Conservation (phyloP, 2,329 filamentous ascomycete species). For the Phaeoacremonium minimum region DNA sequence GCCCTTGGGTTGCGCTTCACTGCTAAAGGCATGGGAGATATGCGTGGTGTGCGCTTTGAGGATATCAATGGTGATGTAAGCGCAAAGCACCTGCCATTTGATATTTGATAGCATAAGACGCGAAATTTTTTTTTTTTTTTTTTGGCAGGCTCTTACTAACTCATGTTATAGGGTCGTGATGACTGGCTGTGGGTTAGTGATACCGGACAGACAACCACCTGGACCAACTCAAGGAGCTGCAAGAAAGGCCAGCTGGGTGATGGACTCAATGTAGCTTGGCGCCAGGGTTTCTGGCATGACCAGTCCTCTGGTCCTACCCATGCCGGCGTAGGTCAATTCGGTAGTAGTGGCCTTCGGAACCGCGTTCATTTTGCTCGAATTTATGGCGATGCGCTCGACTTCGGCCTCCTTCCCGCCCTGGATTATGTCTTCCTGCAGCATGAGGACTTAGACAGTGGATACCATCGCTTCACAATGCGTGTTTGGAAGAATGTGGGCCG, state of each 20-base stretch:
- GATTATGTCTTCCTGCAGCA: no score
- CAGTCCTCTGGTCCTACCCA: conserved; percentile 9
- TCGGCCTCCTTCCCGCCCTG: no score
- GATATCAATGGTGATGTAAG: neutral
- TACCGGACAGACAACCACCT: conserved; percentile 7
- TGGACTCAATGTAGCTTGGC: conserved; percentile 16
- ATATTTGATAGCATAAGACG: no score
- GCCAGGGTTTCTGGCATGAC: conserved; percentile 10
- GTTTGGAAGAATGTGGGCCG: neutral
- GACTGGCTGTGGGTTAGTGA: neutral
- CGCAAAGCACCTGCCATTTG: no score
- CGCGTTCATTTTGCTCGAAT: no score
- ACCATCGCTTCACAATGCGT: no score
- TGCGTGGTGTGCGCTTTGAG: conserved; percentile 8
- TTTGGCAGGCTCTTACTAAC: neutral
- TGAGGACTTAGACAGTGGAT: no score
- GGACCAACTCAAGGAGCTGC: conserved; percentile 17
- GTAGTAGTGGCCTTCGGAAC: no score
- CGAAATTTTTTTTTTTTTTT: neutral
- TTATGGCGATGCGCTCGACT: no score
- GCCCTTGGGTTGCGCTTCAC: conserved; percentile 16
- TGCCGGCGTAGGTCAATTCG: no score
- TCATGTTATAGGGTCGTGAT: neutral
- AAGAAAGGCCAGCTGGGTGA: conserved; percentile 9
- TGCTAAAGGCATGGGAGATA: conserved; percentile 13